These are phyloP conservation scores for Glycine tomentella DNA, from an alignment of 306 rosid genomes.

Conservation along the genomic window DNA sequence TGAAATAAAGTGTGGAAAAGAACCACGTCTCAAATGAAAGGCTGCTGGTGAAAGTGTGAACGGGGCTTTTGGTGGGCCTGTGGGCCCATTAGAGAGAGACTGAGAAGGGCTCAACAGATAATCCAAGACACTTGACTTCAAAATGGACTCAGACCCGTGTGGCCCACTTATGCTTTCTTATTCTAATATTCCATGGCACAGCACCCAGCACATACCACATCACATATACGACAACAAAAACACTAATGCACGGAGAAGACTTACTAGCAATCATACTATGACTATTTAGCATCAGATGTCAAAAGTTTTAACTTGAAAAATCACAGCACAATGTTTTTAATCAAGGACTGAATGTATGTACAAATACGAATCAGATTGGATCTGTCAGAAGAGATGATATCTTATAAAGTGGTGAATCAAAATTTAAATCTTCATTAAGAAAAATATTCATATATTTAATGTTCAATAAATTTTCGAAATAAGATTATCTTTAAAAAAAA, in stretches of 20 bases:
- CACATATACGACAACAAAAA: slow-evolving; percentile 31
- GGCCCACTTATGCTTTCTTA: not conserved
- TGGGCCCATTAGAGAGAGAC: not conserved
- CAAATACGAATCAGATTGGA: too few species aligned
- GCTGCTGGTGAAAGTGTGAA: slow-evolving; percentile 36
- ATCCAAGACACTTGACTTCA: slow-evolving; percentile 25
- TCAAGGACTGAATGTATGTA: too few species aligned
- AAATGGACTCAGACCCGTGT: slow-evolving; percentile 29
- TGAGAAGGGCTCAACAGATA: too few species aligned
- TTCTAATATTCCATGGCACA: not conserved
- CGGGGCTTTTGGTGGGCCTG: slow-evolving; percentile 44
- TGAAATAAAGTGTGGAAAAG: slow-evolving; percentile 35
- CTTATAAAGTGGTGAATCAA: too few species aligned
- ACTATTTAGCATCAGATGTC: not conserved
- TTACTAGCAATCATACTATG: not conserved
- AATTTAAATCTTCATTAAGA: too few species aligned
- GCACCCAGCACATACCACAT: not conserved
- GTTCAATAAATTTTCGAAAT: too few species aligned
- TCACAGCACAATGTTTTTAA: not conserved
- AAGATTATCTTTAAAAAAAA: too few species aligned
- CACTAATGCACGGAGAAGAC: slow-evolving; percentile 15
- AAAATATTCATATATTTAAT: too few species aligned
- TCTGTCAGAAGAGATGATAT: too few species aligned
- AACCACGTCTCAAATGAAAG: not conserved
- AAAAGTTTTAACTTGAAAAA: not conserved